Conservation (phyloP, 148 eudicot genomes). For the Vaccinium corymbosum region DNA sequence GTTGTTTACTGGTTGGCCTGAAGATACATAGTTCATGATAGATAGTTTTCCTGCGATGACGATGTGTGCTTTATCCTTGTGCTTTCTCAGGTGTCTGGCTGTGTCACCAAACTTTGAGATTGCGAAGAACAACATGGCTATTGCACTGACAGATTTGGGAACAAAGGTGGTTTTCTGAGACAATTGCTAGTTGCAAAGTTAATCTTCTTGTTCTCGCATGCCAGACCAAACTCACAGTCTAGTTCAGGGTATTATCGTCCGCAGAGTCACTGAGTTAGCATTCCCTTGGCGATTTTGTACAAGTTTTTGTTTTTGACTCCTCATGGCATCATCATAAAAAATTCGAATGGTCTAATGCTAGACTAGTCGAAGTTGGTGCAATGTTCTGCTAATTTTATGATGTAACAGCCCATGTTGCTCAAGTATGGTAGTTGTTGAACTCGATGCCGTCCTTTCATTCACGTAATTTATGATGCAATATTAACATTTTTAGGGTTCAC, state of each 20-base stretch:
- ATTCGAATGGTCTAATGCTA: not conserved
- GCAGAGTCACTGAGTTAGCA: not conserved
- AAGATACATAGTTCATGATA: not conserved
- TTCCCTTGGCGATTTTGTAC: not conserved
- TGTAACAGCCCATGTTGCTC: not conserved
- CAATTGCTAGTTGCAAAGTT: not conserved
- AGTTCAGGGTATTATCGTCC: not conserved
- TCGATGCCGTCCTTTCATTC: not conserved
- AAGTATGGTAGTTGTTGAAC: not conserved
- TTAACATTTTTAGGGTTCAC: not conserved
- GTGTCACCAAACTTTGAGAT: conserved; percentile 99
- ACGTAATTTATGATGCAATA: not conserved
- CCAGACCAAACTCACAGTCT: conserved; percentile 3
- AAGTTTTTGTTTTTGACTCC: not conserved
- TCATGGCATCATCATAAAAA: not conserved
- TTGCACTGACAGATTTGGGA: conserved; percentile 96
- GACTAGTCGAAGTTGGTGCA: not conserved
- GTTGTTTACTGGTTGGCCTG: not conserved
- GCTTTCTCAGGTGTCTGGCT: conserved; percentile 72
- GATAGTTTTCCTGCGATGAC: conserved; percentile 3
- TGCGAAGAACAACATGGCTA: conserved; percentile 97
- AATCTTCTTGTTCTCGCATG: not conserved
- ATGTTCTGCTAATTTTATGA: not conserved
- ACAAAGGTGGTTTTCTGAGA: conserved; percentile 62
- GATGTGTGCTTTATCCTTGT: conserved; percentile 13